phyloP scores from a whole-genome alignment of 345 rosid genomes.

The Brassica cretica region DNA sequence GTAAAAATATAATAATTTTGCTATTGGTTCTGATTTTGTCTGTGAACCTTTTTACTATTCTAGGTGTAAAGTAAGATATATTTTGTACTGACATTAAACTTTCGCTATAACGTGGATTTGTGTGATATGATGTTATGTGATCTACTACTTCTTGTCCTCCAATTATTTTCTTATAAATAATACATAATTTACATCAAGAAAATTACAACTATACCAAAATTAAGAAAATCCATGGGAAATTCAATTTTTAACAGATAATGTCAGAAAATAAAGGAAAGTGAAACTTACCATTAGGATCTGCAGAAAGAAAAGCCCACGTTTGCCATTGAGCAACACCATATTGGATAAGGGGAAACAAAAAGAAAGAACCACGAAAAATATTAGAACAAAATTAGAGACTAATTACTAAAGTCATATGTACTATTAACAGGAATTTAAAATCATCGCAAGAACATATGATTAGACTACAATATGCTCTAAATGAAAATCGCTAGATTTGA shows the following conservation, averaged over 20 bases:
- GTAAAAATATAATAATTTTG: background rate
- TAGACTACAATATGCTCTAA: background rate
- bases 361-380: background rate
- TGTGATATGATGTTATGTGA: conserved; percentile 28
- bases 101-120: conserved; percentile 20
- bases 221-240: conserved; percentile 1
- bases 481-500: background rate
- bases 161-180: conserved; percentile 5
- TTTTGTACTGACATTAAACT: background rate
- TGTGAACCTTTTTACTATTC: conserved; percentile 25
- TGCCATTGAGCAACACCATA: conserved; percentile 33
- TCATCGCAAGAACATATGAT: background rate
- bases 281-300: conserved; percentile 94
- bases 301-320: conserved; percentile 29
- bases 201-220: background rate
- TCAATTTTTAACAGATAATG: background rate
- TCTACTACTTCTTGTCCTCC: conserved; percentile 30
- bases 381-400: conserved; percentile 19
- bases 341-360: background rate
- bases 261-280: background rate
- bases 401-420: background rate
- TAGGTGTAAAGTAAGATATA: background rate
- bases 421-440: background rate
- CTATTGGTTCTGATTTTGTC: conserved; percentile 36
- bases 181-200: background rate